These are phyloP conservation scores for Aspergillus sp. DNA, from an alignment of 2,329 filamentous ascomycete species.

Conservation along the genomic window DNA sequence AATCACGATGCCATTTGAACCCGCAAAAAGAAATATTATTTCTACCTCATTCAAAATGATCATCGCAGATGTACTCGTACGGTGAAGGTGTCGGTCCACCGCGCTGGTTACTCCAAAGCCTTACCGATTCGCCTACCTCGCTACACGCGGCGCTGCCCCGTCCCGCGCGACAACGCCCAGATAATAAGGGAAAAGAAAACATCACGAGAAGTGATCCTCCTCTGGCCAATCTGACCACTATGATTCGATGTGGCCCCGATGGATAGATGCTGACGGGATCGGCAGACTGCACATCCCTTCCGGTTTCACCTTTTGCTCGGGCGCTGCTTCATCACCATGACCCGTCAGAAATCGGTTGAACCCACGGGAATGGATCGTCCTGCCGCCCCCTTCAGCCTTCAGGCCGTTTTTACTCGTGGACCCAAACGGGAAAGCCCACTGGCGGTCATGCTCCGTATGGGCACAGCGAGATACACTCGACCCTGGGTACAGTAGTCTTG, in stretches of 20 bases:
- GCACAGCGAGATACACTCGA: no score
- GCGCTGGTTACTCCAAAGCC: no score
- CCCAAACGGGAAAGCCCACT: neutral
- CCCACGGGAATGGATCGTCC: conserved; percentile 29
- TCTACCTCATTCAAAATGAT: no score
- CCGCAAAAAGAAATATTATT: no score
- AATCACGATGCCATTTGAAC: no score
- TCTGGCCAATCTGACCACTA: conserved; percentile 7
- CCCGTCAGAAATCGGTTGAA: conserved; percentile 25
- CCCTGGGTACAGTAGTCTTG: neutral
- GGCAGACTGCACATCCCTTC: conserved; percentile 22
- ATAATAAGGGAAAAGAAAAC: neutral
- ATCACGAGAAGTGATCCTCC: neutral
- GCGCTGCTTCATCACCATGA: conserved; percentile 13
- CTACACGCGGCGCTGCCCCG: neutral
- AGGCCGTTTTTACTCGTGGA: neutral
- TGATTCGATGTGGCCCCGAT: conserved; percentile 11
- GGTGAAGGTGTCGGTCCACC: neutral
- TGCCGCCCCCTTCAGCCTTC: conserved; percentile 8
- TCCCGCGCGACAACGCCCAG: neutral
- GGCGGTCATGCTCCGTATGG: neutral
- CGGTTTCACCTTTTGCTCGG: conserved; percentile 23
- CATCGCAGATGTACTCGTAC: neutral
- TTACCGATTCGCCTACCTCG: neutral
- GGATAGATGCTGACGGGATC: conserved; percentile 21